Base-by-base conservation (phyloP, 2,329 filamentous ascomycete genomes). In the Fusarium sambucinum region DNA sequence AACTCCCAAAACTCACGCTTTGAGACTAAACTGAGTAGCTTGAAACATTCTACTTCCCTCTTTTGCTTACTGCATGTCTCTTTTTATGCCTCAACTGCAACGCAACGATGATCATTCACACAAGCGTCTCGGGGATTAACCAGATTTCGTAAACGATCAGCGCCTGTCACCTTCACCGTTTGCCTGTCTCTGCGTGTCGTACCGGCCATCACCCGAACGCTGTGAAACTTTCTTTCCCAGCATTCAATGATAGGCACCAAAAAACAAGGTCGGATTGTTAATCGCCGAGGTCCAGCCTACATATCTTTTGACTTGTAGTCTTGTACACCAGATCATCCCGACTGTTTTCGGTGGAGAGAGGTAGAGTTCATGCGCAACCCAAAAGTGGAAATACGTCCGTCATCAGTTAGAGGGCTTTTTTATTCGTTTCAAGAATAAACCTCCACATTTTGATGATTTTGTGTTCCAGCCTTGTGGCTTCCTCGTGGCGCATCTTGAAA, bases 181-280 rank as follows among this genome's bases (percentile, higher is more conserved):
- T n/a, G n/a, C 58, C 56, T 67, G 40, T 50, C 32, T 30, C 30
- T 38, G 19, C 30, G 23, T 21, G 35, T 46, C 67, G 67, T 69
- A 71, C 70, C 63, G 61, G 54, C 23, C 55, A 70, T 69, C 54
- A 52, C 55, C 67, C 59, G 51, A 55, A 62, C 44, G 67, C 48
- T 62, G 67, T 70, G 63, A 59, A 53, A 68, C 66, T 58, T 38
- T 44, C 1, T 38, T 19, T 35, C 23, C 14, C 17, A 21, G 23
- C n/a, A 17, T 23, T 23, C 6, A 5, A 48, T 40, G 32, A 33
- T 17, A 65, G 59, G 51, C 55, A 57, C 17, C 60, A 69, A 48
- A 16, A 19, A 40, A 10, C 11, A 45, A 45, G 21, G 16, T 66
- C 60, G 65, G 69, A 66, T 58, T 50, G n/a, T 41, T 53, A 17